Evolutionary conservation across 2,329 filamentous ascomycete genomes (phyloP).

Genomic region (Botrytis galanthina): DNA sequence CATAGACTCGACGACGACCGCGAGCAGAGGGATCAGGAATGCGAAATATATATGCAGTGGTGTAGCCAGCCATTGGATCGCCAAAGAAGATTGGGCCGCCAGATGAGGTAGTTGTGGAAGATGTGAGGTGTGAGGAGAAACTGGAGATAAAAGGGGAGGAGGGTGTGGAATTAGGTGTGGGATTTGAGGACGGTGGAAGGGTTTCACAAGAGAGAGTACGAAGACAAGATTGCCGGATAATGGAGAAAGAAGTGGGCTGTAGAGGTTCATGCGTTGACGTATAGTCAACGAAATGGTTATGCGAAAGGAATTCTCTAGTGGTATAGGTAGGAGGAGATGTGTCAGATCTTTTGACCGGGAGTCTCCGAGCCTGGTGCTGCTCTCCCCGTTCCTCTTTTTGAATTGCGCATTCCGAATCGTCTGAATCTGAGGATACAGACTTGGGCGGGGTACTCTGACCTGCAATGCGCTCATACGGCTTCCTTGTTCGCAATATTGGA

Average conservation of each 20-base stretch:
- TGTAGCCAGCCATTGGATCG: slow-evolving; percentile 63
- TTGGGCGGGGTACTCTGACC: slow-evolving; percentile 35
- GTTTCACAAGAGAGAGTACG: slow-evolving; percentile 66
- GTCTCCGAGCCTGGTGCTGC: slow-evolving; percentile 17
- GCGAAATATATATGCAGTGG: slow-evolving; percentile 68
- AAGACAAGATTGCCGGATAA: slow-evolving; percentile 63
- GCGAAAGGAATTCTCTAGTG: slow-evolving; percentile 47
- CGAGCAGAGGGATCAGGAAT: slow-evolving; percentile 66
- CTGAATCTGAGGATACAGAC: slow-evolving; percentile 32
- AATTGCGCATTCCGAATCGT: slow-evolving; percentile 33
- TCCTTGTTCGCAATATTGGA: slow-evolving; percentile 59
- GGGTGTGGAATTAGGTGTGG: slow-evolving; percentile 42
- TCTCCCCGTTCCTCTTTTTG: slow-evolving; percentile 27
- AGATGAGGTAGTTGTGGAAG: slow-evolving; percentile 50
- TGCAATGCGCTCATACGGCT: slow-evolving; percentile 59
- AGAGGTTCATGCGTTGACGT: slow-evolving; percentile 66
- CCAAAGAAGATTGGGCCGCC: slow-evolving; percentile 69
- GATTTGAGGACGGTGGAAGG: slow-evolving; percentile 49
- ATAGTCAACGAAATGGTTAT: slow-evolving; percentile 66
- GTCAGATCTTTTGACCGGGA: slow-evolving; percentile 22
- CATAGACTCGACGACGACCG: slow-evolving; percentile 67
- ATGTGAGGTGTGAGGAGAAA: slow-evolving; percentile 36
- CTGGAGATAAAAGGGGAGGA: slow-evolving; percentile 44
- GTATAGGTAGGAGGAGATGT: slow-evolving; percentile 36
- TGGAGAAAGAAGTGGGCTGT: slow-evolving; percentile 61